Conservation (phyloP, 306 rosid genomes). For the Arachis stenosperma region DNA sequence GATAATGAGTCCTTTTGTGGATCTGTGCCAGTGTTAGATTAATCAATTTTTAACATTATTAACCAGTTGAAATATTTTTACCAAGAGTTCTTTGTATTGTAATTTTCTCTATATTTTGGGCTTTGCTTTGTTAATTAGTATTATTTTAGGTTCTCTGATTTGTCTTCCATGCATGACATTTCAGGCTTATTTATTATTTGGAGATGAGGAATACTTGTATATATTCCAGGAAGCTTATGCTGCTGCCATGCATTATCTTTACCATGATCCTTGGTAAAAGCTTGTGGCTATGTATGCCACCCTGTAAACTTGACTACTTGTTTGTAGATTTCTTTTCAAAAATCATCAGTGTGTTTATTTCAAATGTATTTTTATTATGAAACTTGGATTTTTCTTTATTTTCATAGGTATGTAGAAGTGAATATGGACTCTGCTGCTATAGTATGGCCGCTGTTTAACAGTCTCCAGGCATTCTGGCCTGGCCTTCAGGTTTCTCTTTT, state of each 20-base stretch:
- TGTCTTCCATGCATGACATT: constrained; percentile 35
- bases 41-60: not conserved
- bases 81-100: not conserved
- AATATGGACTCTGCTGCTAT: constrained; percentile 97
- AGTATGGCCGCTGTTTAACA: constrained; percentile 96
- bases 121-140: constrained; percentile 27
- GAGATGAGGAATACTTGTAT: constrained; percentile 94
- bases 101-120: not conserved
- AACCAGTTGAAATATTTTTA: not conserved
- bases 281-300: constrained; percentile 49
- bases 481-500: constrained; percentile 86
- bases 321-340: constrained; percentile 25
- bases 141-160: constrained; percentile 31
- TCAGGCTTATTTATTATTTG: constrained; percentile 94
- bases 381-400: constrained; percentile 33
- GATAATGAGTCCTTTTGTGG: not conserved
- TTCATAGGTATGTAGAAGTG: constrained; percentile 91
- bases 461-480: constrained; percentile 99
- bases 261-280: constrained; percentile 93
- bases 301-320: constrained; percentile 38
- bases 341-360: constrained; percentile 17
- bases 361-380: constrained; percentile 35
- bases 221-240: constrained; percentile 97
- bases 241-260: constrained; percentile 92
- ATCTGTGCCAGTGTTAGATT: not conserved